Evolutionary conservation across 164 flowering plant species (phyloP), one percentile per base, ranked within the genome.

Genomic region (Taxillus chinensis): DNA sequence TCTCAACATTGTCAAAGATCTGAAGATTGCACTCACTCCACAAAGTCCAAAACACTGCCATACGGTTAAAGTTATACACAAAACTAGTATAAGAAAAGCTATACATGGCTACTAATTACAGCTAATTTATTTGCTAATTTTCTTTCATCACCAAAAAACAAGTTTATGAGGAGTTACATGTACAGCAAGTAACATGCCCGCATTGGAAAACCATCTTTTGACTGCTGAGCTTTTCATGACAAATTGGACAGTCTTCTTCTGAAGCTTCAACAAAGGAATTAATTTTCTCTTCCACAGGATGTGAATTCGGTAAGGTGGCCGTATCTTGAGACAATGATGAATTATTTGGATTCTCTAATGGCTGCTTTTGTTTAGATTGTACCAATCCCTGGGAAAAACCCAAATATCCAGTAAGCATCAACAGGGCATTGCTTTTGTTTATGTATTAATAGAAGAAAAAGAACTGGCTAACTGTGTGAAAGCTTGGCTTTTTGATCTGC

Each of bases 121-220:
- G 27, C 27, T 27, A 2, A 27, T 27, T 27, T 2, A 27, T 27
- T 27, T 27, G 0, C 27, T 27, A 27, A 27, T 27, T 27, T 27
- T 27, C 27, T 27, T 27, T 27, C 27, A 27, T 27, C 27, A n/a
- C n/a, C 40, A 11, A 37, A 0, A 61, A 5, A 54, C 41, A 57
- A 16, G 52, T 37, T 10, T 11, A 16, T 6, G n/a, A 37, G 53
- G 59, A 63, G 87, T 85, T 81, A 93, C 98, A 93, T 82, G 80
- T 85, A 78, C 90, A 90, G 75, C 98, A 93, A 53, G 86, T 86
- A 61, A 84, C 65, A 75, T 93, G 98, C 12, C 96, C 98, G 73
- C 98, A 93, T 72, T 80, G 96, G 66, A 93, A 90, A 58, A 93
- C 96, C 97, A 93, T 90, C 75, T 79, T 93, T 68, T 80, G 86